Conservation (phyloP, 139 green algal genomes). For the Pseudopediastrum boryanum region DNA sequence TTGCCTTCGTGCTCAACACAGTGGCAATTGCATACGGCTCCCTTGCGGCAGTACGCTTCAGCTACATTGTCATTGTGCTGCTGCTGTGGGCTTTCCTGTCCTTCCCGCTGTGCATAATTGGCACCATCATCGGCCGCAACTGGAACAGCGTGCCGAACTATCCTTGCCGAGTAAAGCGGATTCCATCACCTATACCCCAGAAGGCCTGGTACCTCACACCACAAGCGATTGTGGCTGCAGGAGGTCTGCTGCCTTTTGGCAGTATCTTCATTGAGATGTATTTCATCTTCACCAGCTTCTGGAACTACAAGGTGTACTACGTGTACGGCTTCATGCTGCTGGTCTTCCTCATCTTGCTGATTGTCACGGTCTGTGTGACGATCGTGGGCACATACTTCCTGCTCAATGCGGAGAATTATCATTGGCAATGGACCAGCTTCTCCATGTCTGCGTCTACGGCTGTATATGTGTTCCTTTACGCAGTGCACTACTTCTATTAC, state of each 20-base stretch:
- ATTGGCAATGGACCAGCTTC: slow-evolving; percentile 98
- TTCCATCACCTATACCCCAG: slow-evolving; percentile 90
- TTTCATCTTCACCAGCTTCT: slow-evolving; percentile 96
- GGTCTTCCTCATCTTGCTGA: slow-evolving; percentile 93
- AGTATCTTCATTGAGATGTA: slow-evolving; percentile 99
- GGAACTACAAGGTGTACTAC: slow-evolving; percentile 99
- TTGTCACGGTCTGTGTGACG: slow-evolving; percentile 90
- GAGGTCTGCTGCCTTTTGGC: slow-evolving; percentile 95
- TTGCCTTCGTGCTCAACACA: slow-evolving; percentile 94
- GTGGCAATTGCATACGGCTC: slow-evolving; percentile 94
- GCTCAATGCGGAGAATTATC: slow-evolving; percentile 98
- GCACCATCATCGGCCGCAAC: slow-evolving; percentile 74
- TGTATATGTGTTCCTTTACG: slow-evolving; percentile 94
- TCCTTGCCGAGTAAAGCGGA: slow-evolving; percentile 91
- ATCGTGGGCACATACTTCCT: slow-evolving; percentile 98
- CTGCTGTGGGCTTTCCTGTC: slow-evolving; percentile 94
- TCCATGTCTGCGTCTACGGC: slow-evolving; percentile 78
- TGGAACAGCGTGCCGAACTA: slow-evolving; percentile 69
- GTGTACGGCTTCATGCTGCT: slow-evolving; percentile 99
- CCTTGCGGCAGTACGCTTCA: slow-evolving; percentile 91
- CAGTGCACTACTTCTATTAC: slow-evolving; percentile 88
- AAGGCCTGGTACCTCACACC: slow-evolving; percentile 92
- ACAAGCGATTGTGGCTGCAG: slow-evolving; percentile 69
- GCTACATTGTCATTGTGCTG: slow-evolving; percentile 88
- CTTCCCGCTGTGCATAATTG: slow-evolving; percentile 91